Conservation (phyloP, 2,329 filamentous ascomycete genomes). For the Magnaporthiopsis incrustans region DNA sequence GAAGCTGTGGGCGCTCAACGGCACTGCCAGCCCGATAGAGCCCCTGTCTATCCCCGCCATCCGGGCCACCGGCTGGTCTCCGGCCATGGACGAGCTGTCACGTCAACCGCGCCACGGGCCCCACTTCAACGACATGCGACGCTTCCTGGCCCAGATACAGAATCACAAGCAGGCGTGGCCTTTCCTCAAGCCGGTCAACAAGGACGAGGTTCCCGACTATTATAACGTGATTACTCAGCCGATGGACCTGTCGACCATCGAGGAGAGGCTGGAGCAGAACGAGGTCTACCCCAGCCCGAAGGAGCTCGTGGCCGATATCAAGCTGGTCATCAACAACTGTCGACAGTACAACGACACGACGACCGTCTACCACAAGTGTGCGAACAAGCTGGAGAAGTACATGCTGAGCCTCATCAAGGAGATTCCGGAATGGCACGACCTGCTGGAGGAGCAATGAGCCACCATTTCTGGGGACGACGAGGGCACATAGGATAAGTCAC, state of each 20-base stretch:
- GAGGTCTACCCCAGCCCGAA: constrained; percentile 64
- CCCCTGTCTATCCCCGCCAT: constrained; percentile 60
- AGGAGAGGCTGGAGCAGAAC: constrained; percentile 58
- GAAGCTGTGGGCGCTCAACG: constrained; percentile 51
- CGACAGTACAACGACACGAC: constrained; percentile 67
- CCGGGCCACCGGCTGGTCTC: constrained; percentile 63
- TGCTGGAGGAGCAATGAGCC: constrained; percentile 11
- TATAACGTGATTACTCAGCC: constrained; percentile 72
- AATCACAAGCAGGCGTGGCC: constrained; percentile 68
- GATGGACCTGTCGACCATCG: constrained; percentile 70
- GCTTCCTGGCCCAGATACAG: constrained; percentile 65
- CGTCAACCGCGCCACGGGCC: constrained; percentile 68
- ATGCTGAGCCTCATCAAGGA: constrained; percentile 65
- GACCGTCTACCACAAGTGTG: constrained; percentile 67
- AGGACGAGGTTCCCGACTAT: constrained; percentile 69
- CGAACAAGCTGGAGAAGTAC: constrained; percentile 61
- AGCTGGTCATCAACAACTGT: constrained; percentile 66
- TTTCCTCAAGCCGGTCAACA: constrained; percentile 66
- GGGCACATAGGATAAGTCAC: not conserved
- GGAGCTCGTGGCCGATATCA: constrained; percentile 64
- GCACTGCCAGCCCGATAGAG: constrained; percentile 49
- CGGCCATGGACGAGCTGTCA: constrained; percentile 68
- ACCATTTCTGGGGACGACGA: not conserved
- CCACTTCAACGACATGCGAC: constrained; percentile 65
- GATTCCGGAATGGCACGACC: constrained; percentile 57